phyloP scores from a whole-genome alignment of 257 asterid genomes.

The Solanum arcanum region DNA sequence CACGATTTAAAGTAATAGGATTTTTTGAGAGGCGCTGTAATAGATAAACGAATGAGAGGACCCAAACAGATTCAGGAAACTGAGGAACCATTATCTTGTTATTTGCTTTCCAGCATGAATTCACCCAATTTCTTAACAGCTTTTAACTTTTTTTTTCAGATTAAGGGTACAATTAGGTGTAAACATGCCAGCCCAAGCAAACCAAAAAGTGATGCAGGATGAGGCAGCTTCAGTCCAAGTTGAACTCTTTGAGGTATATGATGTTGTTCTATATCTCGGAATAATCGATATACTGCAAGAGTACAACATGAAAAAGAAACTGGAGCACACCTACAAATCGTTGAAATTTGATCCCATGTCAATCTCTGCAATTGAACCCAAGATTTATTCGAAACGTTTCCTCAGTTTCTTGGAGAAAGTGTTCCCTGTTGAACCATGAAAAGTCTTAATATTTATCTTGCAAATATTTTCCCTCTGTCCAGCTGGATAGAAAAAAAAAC shows the following conservation, averaged over 20 bases:
- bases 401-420: constrained; percentile 50
- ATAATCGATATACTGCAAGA: constrained; percentile 82
- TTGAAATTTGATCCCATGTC: constrained; percentile 60
- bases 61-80: neutral
- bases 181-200: constrained; percentile 97
- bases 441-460: neutral
- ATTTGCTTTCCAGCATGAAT: neutral
- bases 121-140: neutral
- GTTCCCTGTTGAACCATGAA: constrained; percentile 44
- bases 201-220: constrained; percentile 44
- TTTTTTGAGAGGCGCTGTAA: neutral
- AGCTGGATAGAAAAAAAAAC: neutral
- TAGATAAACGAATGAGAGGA: neutral
- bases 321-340: constrained; percentile 64
- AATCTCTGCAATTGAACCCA: constrained; percentile 68
- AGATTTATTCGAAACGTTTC: constrained; percentile 59
- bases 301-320: constrained; percentile 67
- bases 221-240: constrained; percentile 42
- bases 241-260: constrained; percentile 85
- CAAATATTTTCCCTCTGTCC: neutral
- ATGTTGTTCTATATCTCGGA: constrained; percentile 87
- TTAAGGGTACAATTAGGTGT: constrained; percentile 93
- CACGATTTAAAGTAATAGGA: neutral
- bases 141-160: constrained; percentile 24
- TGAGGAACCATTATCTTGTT: neutral